Conservation (phyloP, 495 filamentous ascomycete genomes). For the Hypoxylon trugodes region DNA sequence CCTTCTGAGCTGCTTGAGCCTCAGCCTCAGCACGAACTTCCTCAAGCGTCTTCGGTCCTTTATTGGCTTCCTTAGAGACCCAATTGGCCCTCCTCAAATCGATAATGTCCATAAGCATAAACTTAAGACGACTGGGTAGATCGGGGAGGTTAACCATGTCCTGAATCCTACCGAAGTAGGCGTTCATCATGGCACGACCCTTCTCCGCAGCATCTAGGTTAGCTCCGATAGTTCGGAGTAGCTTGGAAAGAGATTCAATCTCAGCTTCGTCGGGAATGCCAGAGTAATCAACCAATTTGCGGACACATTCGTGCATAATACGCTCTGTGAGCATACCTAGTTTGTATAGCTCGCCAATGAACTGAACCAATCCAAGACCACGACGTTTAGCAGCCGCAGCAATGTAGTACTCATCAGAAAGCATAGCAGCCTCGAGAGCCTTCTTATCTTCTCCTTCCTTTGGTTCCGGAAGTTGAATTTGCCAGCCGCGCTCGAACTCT, state of each 20-base stretch:
- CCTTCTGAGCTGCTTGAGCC: constrained; percentile 75
- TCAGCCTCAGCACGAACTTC: constrained; percentile 85
- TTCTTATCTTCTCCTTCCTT: constrained; percentile 73
- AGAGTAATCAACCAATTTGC: constrained; percentile 94
- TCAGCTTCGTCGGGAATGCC: constrained; percentile 94
- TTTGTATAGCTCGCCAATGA: constrained; percentile 99
- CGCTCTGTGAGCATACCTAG: constrained; percentile 97
- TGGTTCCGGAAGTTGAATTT: constrained; percentile 82
- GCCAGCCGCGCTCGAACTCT: constrained; percentile 99
- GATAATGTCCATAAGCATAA: constrained; percentile 95
- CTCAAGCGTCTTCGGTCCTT: constrained; percentile 95
- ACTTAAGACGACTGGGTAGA: constrained; percentile 85
- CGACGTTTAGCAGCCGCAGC: constrained; percentile 96
- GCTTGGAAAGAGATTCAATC: constrained; percentile 91
- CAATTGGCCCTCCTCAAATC: constrained; percentile 81
- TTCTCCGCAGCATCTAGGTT: constrained; percentile 84
- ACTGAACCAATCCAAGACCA: constrained; percentile 96
- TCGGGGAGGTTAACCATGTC: constrained; percentile 76
- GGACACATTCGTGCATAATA: constrained; percentile 99
- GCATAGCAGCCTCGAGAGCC: constrained; percentile 75
- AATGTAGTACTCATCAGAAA: constrained; percentile 97
- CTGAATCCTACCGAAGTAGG: constrained; percentile 91
- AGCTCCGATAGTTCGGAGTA: constrained; percentile 88
- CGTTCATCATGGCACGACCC: constrained; percentile 83
- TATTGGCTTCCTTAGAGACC: constrained; percentile 85